These are phyloP conservation scores for Trichomonas gallinae DNA, from an alignment of 208 protist species.

Conservation along the genomic window DNA sequence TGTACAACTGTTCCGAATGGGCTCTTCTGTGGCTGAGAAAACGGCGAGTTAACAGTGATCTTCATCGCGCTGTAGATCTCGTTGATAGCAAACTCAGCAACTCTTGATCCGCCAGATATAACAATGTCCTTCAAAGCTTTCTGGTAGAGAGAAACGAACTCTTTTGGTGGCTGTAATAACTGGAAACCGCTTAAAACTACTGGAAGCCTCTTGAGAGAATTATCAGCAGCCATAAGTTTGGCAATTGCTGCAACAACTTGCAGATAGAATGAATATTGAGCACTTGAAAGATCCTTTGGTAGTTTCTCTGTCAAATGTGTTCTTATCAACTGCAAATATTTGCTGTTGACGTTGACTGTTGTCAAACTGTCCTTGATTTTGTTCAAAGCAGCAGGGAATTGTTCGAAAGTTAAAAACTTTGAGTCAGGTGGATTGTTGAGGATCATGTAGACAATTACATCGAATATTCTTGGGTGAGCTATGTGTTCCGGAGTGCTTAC, in stretches of 20 bases:
- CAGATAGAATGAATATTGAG: not conserved
- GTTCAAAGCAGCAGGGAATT: not conserved
- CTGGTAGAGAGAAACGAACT: not conserved
- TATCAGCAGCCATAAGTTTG: not conserved
- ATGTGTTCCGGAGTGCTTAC: not conserved
- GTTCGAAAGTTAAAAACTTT: not conserved
- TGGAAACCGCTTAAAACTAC: not conserved
- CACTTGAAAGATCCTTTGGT: not conserved
- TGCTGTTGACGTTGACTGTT: not conserved
- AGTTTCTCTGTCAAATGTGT: not conserved
- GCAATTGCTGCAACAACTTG: not conserved
- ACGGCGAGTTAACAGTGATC: not conserved
- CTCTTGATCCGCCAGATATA: not conserved
- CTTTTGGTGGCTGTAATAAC: not conserved
- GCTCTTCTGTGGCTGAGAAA: not conserved
- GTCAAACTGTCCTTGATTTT: not conserved
- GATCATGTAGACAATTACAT: not conserved
- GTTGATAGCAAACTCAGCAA: not conserved
- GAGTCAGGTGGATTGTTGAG: not conserved
- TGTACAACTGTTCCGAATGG: not conserved
- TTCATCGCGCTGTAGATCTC: not conserved
- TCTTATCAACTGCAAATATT: not conserved
- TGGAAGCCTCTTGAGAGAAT: not conserved
- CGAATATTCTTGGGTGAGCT: not conserved
- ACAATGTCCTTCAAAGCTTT: not conserved